These are phyloP conservation scores for Hypoxylon sp. DNA, from an alignment of 2,329 filamentous ascomycete species.

Conservation along the genomic window DNA sequence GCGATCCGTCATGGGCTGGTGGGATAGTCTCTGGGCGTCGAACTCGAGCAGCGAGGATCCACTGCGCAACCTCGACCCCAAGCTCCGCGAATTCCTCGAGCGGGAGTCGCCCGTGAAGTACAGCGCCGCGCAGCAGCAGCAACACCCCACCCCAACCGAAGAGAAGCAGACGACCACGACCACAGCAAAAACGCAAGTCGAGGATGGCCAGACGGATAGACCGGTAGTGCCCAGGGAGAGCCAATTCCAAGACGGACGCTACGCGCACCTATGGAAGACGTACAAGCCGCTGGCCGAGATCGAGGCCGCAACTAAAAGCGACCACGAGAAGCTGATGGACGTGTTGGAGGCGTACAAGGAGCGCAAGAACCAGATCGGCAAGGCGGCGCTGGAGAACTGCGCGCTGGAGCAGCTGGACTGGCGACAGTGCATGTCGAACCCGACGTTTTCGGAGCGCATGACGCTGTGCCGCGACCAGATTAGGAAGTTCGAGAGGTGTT, in stretches of 20 bases:
- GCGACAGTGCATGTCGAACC: constrained; percentile 84
- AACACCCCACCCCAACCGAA: constrained; percentile 25
- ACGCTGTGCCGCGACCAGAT: constrained; percentile 88
- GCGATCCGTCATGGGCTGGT: constrained; percentile 67
- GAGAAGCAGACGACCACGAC: constrained; percentile 23
- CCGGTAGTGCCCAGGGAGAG: constrained; percentile 64
- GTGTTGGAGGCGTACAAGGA: constrained; percentile 89
- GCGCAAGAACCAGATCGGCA: constrained; percentile 81
- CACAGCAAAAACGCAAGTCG: constrained; percentile 16
- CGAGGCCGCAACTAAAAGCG: constrained; percentile 77
- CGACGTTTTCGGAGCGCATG: constrained; percentile 76
- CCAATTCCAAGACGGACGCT: constrained; percentile 73
- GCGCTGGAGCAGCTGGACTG: constrained; percentile 87
- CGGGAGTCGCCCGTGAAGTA: constrained; percentile 85
- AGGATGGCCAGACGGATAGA: constrained; percentile 27
- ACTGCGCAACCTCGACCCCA: constrained; percentile 82
- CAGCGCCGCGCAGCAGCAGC: constrained; percentile 52
- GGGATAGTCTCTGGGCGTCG: constrained; percentile 68
- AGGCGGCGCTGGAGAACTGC: constrained; percentile 93
- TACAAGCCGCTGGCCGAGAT: constrained; percentile 82
- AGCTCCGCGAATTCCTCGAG: constrained; percentile 86
- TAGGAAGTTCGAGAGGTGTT: constrained; percentile 85
- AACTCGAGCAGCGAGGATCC: constrained; percentile 71
- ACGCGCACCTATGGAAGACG: constrained; percentile 91
- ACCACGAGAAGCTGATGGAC: constrained; percentile 84